Percentiles rank a stretch among this genome's conserved stretches.
These are phyloP conservation scores for Cryptosporidium ryanae DNA, from an alignment of 169 alveolate genomes.

Conservation along the genomic window DNA sequence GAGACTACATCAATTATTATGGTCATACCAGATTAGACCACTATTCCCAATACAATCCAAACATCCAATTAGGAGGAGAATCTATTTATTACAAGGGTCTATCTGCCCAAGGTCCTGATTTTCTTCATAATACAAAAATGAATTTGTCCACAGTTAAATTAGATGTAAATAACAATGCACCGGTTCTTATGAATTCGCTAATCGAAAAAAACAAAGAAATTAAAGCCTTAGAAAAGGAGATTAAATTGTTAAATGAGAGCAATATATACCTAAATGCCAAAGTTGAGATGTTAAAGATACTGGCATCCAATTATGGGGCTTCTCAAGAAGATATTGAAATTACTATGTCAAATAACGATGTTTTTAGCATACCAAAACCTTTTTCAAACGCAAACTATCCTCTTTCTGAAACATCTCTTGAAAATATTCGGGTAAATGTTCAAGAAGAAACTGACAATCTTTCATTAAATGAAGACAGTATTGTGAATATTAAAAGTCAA, in stretches of 20 bases:
- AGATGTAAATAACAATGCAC: conserved; percentile 63
- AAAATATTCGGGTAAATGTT: conserved; percentile 32
- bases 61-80: background rate
- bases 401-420: conserved; percentile 44
- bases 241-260: conserved; percentile 30
- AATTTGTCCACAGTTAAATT: conserved; percentile 49
- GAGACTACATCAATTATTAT: conserved; percentile 14
- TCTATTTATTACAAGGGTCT: conserved; percentile 45
- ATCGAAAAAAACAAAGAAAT: conserved; percentile 59
- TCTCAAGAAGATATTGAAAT: conserved; percentile 54
- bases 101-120: conserved; percentile 72
- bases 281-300: conserved; percentile 48
- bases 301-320: conserved; percentile 73
- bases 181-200: conserved; percentile 52
- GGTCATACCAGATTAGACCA: background rate
- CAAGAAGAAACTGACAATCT: conserved; percentile 38
- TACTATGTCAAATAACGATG: conserved; percentile 64
- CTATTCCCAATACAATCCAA: background rate
- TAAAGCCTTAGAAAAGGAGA: conserved; percentile 44
- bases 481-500: conserved; percentile 13
- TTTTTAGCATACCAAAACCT: conserved; percentile 58
- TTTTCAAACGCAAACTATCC: conserved; percentile 34
- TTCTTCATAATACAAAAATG: conserved; percentile 50
- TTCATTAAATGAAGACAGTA: conserved; percentile 2
- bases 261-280: conserved; percentile 43